Evolutionary conservation across 805 yeast genomes (phyloP), one percentile per base, ranked within the genome.

Genomic region (Saturnispora galanensis): DNA sequence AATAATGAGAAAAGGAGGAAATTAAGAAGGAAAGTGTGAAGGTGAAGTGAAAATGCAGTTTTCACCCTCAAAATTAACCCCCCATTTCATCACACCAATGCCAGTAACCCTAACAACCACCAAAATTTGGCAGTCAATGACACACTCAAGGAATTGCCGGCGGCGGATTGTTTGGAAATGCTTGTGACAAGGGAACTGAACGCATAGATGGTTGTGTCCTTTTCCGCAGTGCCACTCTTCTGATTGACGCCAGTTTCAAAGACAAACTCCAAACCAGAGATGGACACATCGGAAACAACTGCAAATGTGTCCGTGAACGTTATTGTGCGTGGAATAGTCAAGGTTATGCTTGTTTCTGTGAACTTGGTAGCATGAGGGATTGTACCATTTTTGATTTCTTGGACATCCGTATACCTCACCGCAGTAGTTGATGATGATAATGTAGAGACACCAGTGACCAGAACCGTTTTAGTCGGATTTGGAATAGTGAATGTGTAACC

Each of bases 351-450:
- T 55, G 36, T 44, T 34, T 10, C 58, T 40, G 46, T 59, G 43
- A 57, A 58, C 7, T 50, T 38, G 11, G 31, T 18, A 1, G 66
- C 67, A 34, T 50, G 55, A 28, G 69, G 69, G 16, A 65, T 65
- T 12, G 38, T 41, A n/a, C 60, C 60, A 21, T 21, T 21, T 21
- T 5, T 4, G 5, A 21, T 21, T 21, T 21, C 26, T 5, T 21
- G 26, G 6, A 21, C 26, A 6, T 21, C 26, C 8, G 26, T 21
- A 21, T 21, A 21, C 26, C 26, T 21, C 26, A 21, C 26, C 6
- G 26, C 2, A 21, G 26, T 21, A 5, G 8, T 21, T 21, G 26
- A 5, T 11, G 33, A 18, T 11, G 28, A 15, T 15, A 33, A 21
- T 3, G 43, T 44, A 5, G 36, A 29, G 10, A 12, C 26, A 13